Evolutionary conservation across 208 protist genomes (phyloP), one percentile per base, ranked within the genome.

Genomic region (Leishmania mexicana): DNA sequence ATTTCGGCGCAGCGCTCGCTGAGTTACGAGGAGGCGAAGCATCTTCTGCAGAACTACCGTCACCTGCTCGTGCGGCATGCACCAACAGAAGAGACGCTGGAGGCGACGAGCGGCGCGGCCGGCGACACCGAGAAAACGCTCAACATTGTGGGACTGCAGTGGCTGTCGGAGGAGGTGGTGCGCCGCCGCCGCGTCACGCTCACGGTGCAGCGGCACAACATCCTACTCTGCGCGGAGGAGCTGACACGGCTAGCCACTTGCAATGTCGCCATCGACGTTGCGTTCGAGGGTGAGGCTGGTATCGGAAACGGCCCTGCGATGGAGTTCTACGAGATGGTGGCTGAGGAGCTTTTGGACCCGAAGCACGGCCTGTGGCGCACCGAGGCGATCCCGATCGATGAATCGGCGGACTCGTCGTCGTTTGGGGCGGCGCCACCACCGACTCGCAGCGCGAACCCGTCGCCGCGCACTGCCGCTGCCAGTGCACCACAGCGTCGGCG

Each of bases 221-320:
- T 96, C 77, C 76, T 94, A 45, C 78, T 80, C 67, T 84, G 85
- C 68, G 91, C 86, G 1, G 85, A 80, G 60, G 76, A 92, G 49
- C 88, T 91, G 47, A 87, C 87, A 24, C 54, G 72, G 42, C 83
- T 93, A 54, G 91, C 89, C 1, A 89, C 84, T 71, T 95, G 91
- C 79, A 89, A 89, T 42, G 83, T 95, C 8, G 70, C 77, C 24
- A 78, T 98, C 40, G 92, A 94, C 81, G 87, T 98, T 11, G 82
- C 91, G 38, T 98, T 97, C 84, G 81, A 87, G 42, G 92, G 89
- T 45, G 95, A 98, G 83, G 85, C 88, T 28, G 95, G 94, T 71
- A 91, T 94, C 67, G 95, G 95, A 64, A 86, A 84, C 35, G 95
- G 95, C 21, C 95, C 95, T 42, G 91, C 94, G 49, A 79, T 94